These are phyloP conservation scores for Arctium minus DNA, from an alignment of 129 eudicot species.

Conservation along the genomic window DNA sequence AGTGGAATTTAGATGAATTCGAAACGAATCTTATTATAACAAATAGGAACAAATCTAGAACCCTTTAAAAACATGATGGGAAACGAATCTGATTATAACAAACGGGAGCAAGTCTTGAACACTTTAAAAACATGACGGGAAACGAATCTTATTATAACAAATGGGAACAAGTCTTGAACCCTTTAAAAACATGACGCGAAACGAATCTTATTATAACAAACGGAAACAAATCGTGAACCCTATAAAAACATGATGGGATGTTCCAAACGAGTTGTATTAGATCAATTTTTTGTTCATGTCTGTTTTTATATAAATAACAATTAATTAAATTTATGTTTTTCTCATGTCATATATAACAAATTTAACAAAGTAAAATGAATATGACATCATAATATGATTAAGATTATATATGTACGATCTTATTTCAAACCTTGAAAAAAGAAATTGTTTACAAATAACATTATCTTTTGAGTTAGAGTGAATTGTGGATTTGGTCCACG, in stretches of 20 bases:
- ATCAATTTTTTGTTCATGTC: background rate
- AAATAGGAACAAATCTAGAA: background rate
- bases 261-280: too few relatives aligned
- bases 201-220: too few relatives aligned
- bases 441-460: background rate
- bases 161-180: too few relatives aligned
- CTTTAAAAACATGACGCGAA: too few relatives aligned
- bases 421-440: background rate
- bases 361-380: background rate
- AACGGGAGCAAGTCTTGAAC: too few relatives aligned
- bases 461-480: background rate
- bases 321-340: background rate
- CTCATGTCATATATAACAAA: background rate
- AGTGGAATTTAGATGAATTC: too few relatives aligned
- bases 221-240: too few relatives aligned
- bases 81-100: too few relatives aligned
- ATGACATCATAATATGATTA: background rate
- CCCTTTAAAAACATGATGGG: background rate
- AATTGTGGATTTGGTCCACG: too few relatives aligned
- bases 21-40: background rate
- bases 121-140: too few relatives aligned
- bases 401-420: background rate
- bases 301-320: background rate
- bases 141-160: too few relatives aligned
- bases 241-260: too few relatives aligned